Base-by-base conservation (phyloP, 2,329 filamentous ascomycete genomes). In the Tolypocladium ophioglossoides region DNA sequence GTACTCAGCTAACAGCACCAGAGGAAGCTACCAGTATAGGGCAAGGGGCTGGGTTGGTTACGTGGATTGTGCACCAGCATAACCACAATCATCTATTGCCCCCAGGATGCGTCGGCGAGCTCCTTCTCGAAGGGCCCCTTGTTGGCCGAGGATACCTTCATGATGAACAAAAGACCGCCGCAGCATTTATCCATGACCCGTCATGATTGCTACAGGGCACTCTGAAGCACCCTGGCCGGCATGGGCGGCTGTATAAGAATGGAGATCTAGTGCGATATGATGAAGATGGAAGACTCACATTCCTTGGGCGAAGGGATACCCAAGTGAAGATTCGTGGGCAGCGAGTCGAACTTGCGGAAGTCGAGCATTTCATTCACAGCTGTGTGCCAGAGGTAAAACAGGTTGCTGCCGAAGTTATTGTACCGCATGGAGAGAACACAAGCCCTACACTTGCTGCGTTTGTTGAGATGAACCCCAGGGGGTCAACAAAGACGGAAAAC, bases 101-200 rank as follows among this genome's bases (percentile, higher is more conserved):
- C 48, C 67, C 3, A 68, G 67, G 3, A 58, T 50, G 8, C 7
- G 56, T 62, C 0, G 70, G 70, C 7, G 70, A 72, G 53, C 57
- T 72, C 16, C 54, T 68, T 5, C 60, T 74, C 40, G 69, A 68
- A 50, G 73, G 73, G 0, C 74, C 76, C 3, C 69, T 71, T 11
- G 65, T 81, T 18, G 76, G 72, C 16, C 64, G 70, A 34, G 76
- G 75, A 18, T 81, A 81, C 56, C 64, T 65, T 67, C 1, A 58
- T 67, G 20, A 54, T 61, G 3, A 50, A 58, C 12, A 56, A 68
- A 74, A 75, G 56, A 80, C 77, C 0, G 62, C 66, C 10, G 70
- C 70, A 27, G 66, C 68, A 0, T 81, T 79, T 54, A 70, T 79
- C 38, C 60, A 67, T n/a, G 66, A 71, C 53, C 74, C 71, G 1